Percentiles rank a stretch among this genome's conserved stretches.
Evolutionary conservation across 1,284 basidiomycete species (phyloP).

Genomic region (Apiotrichum gamsii): DNA sequence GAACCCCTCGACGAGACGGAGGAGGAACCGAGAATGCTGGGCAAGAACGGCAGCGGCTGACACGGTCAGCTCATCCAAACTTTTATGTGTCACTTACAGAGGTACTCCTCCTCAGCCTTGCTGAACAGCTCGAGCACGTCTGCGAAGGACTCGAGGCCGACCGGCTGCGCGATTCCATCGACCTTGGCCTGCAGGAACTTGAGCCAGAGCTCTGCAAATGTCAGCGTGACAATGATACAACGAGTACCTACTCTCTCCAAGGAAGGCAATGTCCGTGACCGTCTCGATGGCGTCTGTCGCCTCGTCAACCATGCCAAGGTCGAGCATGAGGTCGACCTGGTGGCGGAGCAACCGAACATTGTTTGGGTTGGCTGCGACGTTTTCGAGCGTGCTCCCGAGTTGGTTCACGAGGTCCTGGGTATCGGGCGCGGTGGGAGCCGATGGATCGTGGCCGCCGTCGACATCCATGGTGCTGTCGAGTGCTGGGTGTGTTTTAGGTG

Average conservation of each 20-base stretch:
- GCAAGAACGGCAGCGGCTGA: conserved; percentile 66
- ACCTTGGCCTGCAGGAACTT: conserved; percentile 26
- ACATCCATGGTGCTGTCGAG: conserved; percentile 4
- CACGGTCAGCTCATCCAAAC: conserved; percentile 3
- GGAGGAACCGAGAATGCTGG: conserved; percentile 63
- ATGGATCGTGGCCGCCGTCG: neutral
- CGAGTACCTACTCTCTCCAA: conserved; percentile 28
- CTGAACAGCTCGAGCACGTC: conserved; percentile 61
- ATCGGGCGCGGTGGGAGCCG: neutral
- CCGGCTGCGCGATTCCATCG: conserved; percentile 3
- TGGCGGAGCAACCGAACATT: conserved; percentile 28
- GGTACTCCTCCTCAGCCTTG: conserved; percentile 68
- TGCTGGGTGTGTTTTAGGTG: too few relatives aligned
- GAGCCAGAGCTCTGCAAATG: conserved; percentile 28
- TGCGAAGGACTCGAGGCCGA: conserved; percentile 51
- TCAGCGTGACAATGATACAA: neutral
- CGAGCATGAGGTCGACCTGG: conserved; percentile 30
- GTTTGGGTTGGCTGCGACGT: conserved; percentile 24
- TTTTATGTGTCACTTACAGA: conserved; percentile 74
- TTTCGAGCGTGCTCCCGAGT: conserved; percentile 24
- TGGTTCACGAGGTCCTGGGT: conserved; percentile 15
- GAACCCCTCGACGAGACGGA: conserved; percentile 52
- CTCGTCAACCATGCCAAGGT: conserved; percentile 23
- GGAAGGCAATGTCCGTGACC: conserved; percentile 23
- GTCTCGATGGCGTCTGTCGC: conserved; percentile 18